Conservation (phyloP, 2,329 filamentous ascomycete genomes). For the Fusarium lateritium region DNA sequence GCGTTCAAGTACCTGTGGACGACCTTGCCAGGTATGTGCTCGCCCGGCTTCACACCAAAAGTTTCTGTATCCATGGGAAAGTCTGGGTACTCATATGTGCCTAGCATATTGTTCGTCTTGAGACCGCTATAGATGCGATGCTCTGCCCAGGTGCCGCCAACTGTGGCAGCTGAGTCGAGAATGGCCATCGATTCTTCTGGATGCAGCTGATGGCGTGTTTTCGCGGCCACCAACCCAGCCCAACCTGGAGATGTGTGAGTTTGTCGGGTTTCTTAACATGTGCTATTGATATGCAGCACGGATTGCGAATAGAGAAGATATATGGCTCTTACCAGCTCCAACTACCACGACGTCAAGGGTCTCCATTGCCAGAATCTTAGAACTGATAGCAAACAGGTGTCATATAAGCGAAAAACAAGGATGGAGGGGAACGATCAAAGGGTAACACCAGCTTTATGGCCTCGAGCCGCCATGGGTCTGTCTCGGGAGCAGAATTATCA, state of each 20-base stretch:
- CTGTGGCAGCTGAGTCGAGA: slow-evolving; percentile 68
- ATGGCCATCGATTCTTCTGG: slow-evolving; percentile 70
- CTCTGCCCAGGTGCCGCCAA: slow-evolving; percentile 80
- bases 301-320: not conserved
- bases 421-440: not conserved
- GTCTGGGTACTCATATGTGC: slow-evolving; percentile 81
- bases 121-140: slow-evolving; percentile 78
- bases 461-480: not conserved
- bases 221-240: slow-evolving; percentile 72
- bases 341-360: slow-evolving; percentile 64
- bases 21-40: slow-evolving; percentile 64
- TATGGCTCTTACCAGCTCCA: slow-evolving; percentile 65
- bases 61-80: slow-evolving; percentile 75
- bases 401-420: not conserved
- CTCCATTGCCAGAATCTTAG: slow-evolving; percentile 55
- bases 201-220: slow-evolving; percentile 72
- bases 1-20: slow-evolving; percentile 64
- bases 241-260: slow-evolving; percentile 45
- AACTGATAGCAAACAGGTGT: not conserved
- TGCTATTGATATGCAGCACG: not conserved
- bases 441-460: not conserved
- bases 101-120: slow-evolving; percentile 81
- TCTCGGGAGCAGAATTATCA: not conserved
- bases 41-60: slow-evolving; percentile 62
- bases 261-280: not conserved